Conservation (phyloP, 768 basidiomycete genomes). For the Xanthoconium purpureum region DNA sequence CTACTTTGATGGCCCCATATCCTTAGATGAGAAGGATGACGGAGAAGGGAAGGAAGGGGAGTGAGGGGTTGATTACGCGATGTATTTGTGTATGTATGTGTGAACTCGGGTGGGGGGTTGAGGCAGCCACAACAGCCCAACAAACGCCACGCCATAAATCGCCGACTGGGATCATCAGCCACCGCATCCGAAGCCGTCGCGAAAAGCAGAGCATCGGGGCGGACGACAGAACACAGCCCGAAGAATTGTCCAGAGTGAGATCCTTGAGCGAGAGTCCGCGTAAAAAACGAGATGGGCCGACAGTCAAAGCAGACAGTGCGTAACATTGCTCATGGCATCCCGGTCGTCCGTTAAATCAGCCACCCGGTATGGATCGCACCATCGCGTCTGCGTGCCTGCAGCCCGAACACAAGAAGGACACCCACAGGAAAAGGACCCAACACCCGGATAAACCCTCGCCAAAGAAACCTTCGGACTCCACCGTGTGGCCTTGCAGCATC, state of each 20-base stretch:
- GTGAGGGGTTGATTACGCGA: slow-evolving; percentile 21
- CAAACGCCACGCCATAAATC: slow-evolving; percentile 27
- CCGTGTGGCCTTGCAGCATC: slow-evolving; percentile 77
- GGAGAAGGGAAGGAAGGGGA: background rate
- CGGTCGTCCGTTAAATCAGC: slow-evolving; percentile 22
- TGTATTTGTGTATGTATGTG: slow-evolving; percentile 23
- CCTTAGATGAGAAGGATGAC: background rate
- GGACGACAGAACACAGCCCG: slow-evolving; percentile 2
- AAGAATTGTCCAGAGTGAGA: slow-evolving; percentile 13
- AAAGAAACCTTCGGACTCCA: slow-evolving; percentile 50
- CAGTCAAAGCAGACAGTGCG: slow-evolving; percentile 36
- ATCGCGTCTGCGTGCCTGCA: slow-evolving; percentile 11
- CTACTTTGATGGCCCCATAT: slow-evolving; percentile 29
- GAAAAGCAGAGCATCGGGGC: slow-evolving; percentile 9
- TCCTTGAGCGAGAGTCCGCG: slow-evolving; percentile 15
- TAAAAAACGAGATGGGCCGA: slow-evolving; percentile 26
- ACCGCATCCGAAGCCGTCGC: slow-evolving; percentile 20
- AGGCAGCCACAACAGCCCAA: slow-evolving; percentile 19
- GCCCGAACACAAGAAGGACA: slow-evolving; percentile 44
- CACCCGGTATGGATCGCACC: slow-evolving; percentile 13
- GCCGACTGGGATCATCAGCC: slow-evolving; percentile 28
- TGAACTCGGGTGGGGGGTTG: background rate
- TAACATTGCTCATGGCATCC: slow-evolving; percentile 13
- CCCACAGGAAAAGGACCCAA: slow-evolving; percentile 37
- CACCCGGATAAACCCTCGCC: slow-evolving; percentile 44